These are phyloP conservation scores for Mariannaea sp. DNA, from an alignment of 2,329 filamentous ascomycete genomes.

Conservation along the genomic window DNA sequence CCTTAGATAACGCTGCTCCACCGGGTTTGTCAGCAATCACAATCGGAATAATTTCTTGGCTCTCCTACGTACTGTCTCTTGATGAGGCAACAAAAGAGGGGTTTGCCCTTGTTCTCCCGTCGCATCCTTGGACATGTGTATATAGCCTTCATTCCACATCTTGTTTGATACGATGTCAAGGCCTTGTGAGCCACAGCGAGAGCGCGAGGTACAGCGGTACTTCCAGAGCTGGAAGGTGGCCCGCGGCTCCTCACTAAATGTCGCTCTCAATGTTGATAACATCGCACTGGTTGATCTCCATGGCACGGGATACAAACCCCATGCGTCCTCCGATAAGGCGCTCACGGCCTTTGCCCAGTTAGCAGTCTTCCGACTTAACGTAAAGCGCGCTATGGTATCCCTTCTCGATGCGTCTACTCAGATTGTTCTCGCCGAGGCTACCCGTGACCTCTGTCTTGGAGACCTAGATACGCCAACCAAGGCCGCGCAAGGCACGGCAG, in stretches of 20 bases:
- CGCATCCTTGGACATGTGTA: no score
- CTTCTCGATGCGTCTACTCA: conserved; percentile 52
- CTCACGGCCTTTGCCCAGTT: conserved; percentile 57
- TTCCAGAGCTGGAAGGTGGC: conserved; percentile 41
- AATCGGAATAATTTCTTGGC: no score
- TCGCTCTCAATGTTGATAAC: conserved; percentile 40
- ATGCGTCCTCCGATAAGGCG: conserved; percentile 43
- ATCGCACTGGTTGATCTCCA: conserved; percentile 35
- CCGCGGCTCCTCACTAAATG: conserved; percentile 40
- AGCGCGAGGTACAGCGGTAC: conserved; percentile 41
- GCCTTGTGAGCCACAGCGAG: conserved; percentile 38
- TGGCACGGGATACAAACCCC: conserved; percentile 41
- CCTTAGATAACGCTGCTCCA: no score
- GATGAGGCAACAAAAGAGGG: no score
- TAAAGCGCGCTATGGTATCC: conserved; percentile 55
- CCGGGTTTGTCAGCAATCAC: no score
- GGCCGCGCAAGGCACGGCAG: not conserved
- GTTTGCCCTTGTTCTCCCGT: no score
- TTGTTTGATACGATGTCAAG: conserved; percentile 27
- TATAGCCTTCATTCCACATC: no score
- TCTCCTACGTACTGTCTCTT: no score
- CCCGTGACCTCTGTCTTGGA: conserved; percentile 49
- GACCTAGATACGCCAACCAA: conserved; percentile 30
- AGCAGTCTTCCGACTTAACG: conserved; percentile 52
- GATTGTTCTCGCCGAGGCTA: conserved; percentile 58